Conservation (phyloP, 1,284 basidiomycete genomes). For the Athelia sp. region DNA sequence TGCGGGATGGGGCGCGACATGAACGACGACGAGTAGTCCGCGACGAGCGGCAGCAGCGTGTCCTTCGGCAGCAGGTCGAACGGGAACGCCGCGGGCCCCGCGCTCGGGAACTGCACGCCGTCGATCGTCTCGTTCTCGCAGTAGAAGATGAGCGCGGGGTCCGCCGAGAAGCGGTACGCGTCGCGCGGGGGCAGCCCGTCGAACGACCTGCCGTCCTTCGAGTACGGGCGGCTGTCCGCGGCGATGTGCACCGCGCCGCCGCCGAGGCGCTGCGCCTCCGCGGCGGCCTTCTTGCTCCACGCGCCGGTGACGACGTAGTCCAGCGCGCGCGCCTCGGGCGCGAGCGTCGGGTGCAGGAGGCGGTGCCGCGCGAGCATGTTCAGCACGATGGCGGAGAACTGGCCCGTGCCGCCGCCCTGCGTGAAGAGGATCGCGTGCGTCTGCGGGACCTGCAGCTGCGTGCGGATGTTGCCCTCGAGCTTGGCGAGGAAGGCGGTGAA, state of each 20-base stretch:
- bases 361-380: slow-evolving; percentile 83
- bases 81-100: slow-evolving; percentile 72
- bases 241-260: slow-evolving; percentile 61
- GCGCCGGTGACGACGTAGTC: slow-evolving; percentile 91
- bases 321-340: slow-evolving; percentile 51
- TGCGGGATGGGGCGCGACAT: slow-evolving; percentile 92
- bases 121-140: slow-evolving; percentile 99
- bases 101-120: slow-evolving; percentile 82
- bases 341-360: slow-evolving; percentile 56
- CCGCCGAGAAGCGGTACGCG: slow-evolving; percentile 72
- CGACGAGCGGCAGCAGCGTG: slow-evolving; percentile 78
- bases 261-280: slow-evolving; percentile 74
- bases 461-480: slow-evolving; percentile 67
- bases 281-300: slow-evolving; percentile 84
- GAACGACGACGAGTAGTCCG: slow-evolving; percentile 96
- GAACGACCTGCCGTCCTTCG: slow-evolving; percentile 67
- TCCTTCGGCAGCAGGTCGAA: slow-evolving; percentile 69
- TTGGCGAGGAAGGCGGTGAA: slow-evolving; percentile 71
- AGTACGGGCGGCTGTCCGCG: slow-evolving; percentile 58
- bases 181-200: slow-evolving; percentile 75
- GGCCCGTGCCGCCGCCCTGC: slow-evolving; percentile 86
- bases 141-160: slow-evolving; percentile 93
- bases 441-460: slow-evolving; percentile 73
- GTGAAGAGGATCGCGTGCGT: slow-evolving; percentile 88
- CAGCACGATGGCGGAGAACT: slow-evolving; percentile 87